Conservation (phyloP, 225 moss, liverwort and hornwort species). For the Bryum argenteum region DNA sequence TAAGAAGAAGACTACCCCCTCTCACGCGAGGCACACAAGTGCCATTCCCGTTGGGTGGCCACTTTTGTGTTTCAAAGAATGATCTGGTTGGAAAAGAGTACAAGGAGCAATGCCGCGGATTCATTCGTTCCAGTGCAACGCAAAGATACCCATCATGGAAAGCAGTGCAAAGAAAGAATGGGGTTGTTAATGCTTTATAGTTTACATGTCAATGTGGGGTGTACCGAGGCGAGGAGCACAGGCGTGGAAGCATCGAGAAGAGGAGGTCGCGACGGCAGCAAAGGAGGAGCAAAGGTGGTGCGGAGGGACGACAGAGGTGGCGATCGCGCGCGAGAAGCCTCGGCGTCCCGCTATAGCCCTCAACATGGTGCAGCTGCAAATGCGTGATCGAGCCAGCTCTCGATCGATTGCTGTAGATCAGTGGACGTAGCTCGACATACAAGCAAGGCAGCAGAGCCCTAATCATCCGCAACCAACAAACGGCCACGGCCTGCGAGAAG, state of each 20-base stretch:
- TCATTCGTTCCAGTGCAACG: too few relatives aligned
- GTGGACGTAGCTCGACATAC: too few relatives aligned
- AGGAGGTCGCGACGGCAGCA: not conserved
- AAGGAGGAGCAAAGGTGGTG: not conserved
- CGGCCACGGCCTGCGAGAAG: too few relatives aligned
- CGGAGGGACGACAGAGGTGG: not conserved
- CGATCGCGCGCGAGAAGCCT: not conserved
- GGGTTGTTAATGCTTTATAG: too few relatives aligned
- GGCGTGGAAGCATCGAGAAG: slow-evolving; percentile 12
- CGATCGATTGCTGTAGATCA: fast-evolving
- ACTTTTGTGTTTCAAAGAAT: too few relatives aligned
- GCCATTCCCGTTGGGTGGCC: not conserved
- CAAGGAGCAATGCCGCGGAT: too few relatives aligned
- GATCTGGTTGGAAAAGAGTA: too few relatives aligned
- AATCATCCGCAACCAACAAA: not conserved
- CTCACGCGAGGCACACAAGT: not conserved
- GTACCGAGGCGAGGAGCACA: not conserved
- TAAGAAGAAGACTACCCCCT: not conserved
- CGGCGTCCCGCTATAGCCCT: not conserved
- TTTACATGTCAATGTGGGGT: not conserved
- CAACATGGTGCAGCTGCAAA: slow-evolving; percentile 19
- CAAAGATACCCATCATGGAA: too few relatives aligned
- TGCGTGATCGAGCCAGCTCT: fast-evolving
- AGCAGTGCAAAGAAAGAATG: too few relatives aligned
- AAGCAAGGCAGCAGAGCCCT: too few relatives aligned